Conservation (phyloP, 352 stramenopile genomes). For the Pythium diclinum region DNA sequence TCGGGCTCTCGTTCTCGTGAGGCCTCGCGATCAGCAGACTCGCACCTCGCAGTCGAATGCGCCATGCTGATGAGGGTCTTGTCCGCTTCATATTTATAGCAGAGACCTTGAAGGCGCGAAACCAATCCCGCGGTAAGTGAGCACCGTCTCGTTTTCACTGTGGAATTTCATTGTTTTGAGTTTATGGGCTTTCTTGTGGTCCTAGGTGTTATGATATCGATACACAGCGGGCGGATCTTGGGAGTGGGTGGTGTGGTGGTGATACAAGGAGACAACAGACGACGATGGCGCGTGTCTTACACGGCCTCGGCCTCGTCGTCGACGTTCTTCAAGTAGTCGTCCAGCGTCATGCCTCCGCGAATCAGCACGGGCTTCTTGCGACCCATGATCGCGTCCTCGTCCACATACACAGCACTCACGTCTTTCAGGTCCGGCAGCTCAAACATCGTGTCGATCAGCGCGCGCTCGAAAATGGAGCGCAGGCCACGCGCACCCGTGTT, state of each 20-base stretch:
- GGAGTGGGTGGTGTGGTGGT: neutral
- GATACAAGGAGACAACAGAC: neutral
- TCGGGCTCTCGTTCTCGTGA: neutral
- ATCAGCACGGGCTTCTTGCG: slow-evolving; percentile 90
- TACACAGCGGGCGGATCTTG: slow-evolving; percentile 2
- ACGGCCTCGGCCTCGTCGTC: slow-evolving; percentile 59
- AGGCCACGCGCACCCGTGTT: slow-evolving; percentile 96
- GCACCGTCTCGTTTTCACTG: slow-evolving; percentile 7
- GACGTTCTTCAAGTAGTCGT: slow-evolving; percentile 72
- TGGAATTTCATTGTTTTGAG: slow-evolving; percentile 6
- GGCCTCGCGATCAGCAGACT: neutral
- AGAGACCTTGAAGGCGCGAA: neutral
- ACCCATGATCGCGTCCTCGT: slow-evolving; percentile 90
- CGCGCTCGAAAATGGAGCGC: slow-evolving; percentile 92
- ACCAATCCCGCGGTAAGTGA: neutral
- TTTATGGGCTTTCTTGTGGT: slow-evolving; percentile 1
- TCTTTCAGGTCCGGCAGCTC: slow-evolving; percentile 90
- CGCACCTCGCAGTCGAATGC: neutral
- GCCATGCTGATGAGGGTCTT: neutral
- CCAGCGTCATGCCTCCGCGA: slow-evolving; percentile 57
- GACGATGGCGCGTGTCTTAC: slow-evolving; percentile 5
- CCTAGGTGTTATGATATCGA: neutral
- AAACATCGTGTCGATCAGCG: slow-evolving; percentile 97
- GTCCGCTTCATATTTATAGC: neutral
- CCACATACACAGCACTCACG: slow-evolving; percentile 93